Evolutionary conservation across 441 rosid genomes (phyloP).

Genomic region (Populus trichocarpa): DNA sequence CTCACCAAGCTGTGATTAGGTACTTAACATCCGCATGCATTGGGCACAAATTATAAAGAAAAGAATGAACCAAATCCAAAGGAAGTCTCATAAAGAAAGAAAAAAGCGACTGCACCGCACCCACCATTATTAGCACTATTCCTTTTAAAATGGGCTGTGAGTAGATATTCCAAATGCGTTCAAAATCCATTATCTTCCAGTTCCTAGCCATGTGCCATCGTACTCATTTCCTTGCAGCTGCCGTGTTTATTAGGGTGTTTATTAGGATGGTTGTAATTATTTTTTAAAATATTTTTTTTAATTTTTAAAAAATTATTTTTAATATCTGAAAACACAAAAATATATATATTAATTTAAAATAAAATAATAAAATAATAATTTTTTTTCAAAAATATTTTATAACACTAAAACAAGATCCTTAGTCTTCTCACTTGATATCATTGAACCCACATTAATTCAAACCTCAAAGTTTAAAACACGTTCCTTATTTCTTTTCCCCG

Average conservation of each 20-base stretch:
- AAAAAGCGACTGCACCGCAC: background rate
- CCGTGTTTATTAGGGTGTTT: too few species aligned
- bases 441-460: background rate
- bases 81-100: background rate
- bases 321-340: too few species aligned
- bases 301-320: too few species aligned
- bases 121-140: background rate
- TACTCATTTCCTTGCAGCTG: background rate
- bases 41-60: background rate
- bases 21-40: background rate
- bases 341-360: too few species aligned
- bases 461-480: background rate
- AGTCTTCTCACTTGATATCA: background rate
- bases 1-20: background rate
- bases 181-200: background rate
- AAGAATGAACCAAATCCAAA: background rate
- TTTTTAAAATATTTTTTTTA: too few species aligned
- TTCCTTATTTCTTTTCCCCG: too few species aligned
- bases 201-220: background rate
- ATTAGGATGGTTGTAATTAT: too few species aligned
- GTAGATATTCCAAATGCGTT: background rate
- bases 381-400: too few species aligned
- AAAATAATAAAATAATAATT: too few species aligned
- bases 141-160: background rate
- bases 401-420: too few species aligned